Conservation (phyloP, 257 asterid species). For the Nicotiana noctiflora region DNA sequence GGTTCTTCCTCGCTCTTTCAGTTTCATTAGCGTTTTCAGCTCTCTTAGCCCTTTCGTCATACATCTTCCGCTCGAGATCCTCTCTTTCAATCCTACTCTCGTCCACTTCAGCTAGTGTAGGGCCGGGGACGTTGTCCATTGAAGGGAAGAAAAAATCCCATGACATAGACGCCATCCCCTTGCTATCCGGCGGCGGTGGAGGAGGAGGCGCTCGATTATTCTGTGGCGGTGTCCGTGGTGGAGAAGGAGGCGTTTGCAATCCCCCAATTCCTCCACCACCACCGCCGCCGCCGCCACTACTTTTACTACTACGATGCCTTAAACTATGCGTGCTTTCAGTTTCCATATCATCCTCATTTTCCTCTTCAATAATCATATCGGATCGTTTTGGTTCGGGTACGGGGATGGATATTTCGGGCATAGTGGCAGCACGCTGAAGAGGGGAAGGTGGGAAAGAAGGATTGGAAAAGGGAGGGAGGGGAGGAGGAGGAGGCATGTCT, state of each 20-base stretch:
- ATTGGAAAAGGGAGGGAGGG: slow-evolving; percentile 69
- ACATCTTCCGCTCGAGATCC: slow-evolving; percentile 49
- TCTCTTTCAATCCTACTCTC: slow-evolving; percentile 47
- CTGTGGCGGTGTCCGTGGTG: slow-evolving; percentile 9
- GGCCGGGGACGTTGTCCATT: slow-evolving; percentile 50
- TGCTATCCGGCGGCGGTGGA: slow-evolving; percentile 38
- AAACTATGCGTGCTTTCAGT: slow-evolving; percentile 43
- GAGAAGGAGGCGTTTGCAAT: slow-evolving; percentile 26
- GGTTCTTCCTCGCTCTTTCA: slow-evolving; percentile 27
- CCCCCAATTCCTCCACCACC: slow-evolving; percentile 31
- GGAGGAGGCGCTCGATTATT: slow-evolving; percentile 18
- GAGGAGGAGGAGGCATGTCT: slow-evolving; percentile 47
- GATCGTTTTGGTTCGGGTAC: slow-evolving; percentile 32
- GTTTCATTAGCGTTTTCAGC: slow-evolving; percentile 25
- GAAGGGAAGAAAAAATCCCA: slow-evolving; percentile 70
- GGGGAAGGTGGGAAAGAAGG: slow-evolving; percentile 44
- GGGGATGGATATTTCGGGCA: slow-evolving; percentile 70
- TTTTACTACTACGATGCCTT: slow-evolving; percentile 45
- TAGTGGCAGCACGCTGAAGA: slow-evolving; percentile 74
- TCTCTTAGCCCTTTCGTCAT: slow-evolving; percentile 43
- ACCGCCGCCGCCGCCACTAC: slow-evolving; percentile 39
- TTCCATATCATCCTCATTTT: slow-evolving; percentile 57
- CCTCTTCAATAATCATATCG: slow-evolving; percentile 71
- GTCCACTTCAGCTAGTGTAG: slow-evolving; percentile 59
- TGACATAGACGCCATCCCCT: slow-evolving; percentile 15